A percentile compares a stretch with the other conserved stretches of the same genome.
Conservation (phyloP, 1,284 basidiomycete species). For the Cryptococcus sp. region DNA sequence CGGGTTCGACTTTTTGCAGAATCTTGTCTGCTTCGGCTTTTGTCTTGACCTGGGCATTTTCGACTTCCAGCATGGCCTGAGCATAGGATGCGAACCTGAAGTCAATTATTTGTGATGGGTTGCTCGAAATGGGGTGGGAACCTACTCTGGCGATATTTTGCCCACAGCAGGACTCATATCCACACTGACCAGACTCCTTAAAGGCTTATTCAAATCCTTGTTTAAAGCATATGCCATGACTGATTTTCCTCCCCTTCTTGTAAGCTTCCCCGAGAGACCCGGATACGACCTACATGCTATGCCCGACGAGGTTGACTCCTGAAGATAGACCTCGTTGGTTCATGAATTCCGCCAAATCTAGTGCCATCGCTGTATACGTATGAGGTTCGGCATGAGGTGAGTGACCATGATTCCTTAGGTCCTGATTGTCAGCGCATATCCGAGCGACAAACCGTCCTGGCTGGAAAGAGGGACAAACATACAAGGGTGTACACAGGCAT, state of each 20-base stretch:
- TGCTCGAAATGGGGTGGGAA: not conserved
- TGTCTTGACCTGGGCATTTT: slow-evolving; percentile 44
- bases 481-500: slow-evolving; percentile 54
- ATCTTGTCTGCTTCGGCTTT: slow-evolving; percentile 54
- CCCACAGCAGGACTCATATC: slow-evolving; percentile 55
- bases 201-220: slow-evolving; percentile 36
- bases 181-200: slow-evolving; percentile 51
- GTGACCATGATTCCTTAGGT: slow-evolving; percentile 55
- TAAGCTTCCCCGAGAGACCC: not conserved
- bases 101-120: not conserved
- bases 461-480: slow-evolving; percentile 10
- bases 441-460: not conserved
- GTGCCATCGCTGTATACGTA: slow-evolving; percentile 50
- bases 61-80: slow-evolving; percentile 52
- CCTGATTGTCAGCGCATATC: slow-evolving; percentile 32
- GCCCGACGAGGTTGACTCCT: slow-evolving; percentile 52
- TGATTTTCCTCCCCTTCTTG: slow-evolving; percentile 54
- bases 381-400: slow-evolving; percentile 53
- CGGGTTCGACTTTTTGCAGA: slow-evolving; percentile 49
- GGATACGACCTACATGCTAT: slow-evolving; percentile 51
- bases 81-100: slow-evolving; percentile 49
- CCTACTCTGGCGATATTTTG: slow-evolving; percentile 52
- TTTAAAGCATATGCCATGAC: slow-evolving; percentile 54
- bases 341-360: slow-evolving; percentile 51
- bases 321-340: slow-evolving; percentile 41